These are phyloP conservation scores for Tolypocladium album DNA, from an alignment of 2,329 filamentous ascomycete species.

Conservation along the genomic window DNA sequence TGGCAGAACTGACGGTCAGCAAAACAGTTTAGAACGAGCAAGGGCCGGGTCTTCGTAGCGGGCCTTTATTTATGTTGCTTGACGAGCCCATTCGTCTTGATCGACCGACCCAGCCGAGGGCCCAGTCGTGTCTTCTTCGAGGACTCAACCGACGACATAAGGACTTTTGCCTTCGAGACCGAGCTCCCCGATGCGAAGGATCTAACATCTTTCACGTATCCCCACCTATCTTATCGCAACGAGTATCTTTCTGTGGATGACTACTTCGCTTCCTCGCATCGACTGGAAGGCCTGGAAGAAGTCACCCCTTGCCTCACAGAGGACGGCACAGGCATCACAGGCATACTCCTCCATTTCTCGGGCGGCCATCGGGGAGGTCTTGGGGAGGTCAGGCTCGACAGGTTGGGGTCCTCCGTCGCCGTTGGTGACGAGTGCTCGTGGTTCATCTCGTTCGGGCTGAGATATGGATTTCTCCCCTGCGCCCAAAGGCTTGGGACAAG, in stretches of 20 bases:
- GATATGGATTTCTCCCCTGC: neutral
- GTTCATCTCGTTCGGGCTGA: neutral
- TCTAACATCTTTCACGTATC: neutral
- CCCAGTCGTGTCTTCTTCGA: neutral
- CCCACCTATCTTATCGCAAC: neutral
- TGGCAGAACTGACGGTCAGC: neutral
- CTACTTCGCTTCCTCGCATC: neutral
- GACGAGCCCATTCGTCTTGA: neutral
- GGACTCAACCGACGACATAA: neutral
- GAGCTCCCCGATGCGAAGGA: neutral
- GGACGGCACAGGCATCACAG: neutral
- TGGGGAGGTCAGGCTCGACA: neutral
- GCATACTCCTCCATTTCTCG: neutral
- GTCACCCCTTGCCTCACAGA: neutral
- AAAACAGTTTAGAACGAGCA: neutral
- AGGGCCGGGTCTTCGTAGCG: neutral
- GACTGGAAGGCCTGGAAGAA: neutral
- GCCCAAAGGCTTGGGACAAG: neutral
- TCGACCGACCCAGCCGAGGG: neutral
- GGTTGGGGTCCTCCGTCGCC: neutral
- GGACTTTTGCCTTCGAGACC: neutral
- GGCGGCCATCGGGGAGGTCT: neutral
- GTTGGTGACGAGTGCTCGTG: neutral
- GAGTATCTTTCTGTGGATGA: too few species aligned
- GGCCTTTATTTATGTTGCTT: neutral